Evolutionary conservation across 106 monocot species (phyloP), one percentile per base, ranked within the genome.

Genomic region (Dioscorea zingiberensis): DNA sequence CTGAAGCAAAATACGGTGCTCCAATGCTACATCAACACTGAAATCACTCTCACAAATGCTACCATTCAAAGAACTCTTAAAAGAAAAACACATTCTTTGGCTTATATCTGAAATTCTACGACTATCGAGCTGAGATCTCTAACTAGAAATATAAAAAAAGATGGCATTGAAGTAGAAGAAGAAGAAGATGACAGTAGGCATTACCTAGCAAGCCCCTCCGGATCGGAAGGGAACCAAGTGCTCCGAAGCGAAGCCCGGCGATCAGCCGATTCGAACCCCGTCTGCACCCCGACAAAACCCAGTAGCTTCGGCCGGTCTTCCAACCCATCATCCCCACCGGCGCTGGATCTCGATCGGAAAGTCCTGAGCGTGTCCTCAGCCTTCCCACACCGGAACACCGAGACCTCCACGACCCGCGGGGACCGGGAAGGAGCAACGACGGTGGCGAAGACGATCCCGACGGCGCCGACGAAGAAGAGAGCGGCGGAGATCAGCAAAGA

Each of bases 211-310:
- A 97, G 81, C 17, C 79, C 88, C 61, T 86, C 74, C 25, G 74
- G 88, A 77, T 88, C 83, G 2, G 97, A 70, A 14, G 97, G 97
- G 46, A 97, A 77, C 97, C 97, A 97, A 54, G 97, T 92, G 62
- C 79, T 77, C 70, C 97, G 60, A 19, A 97, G 75, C 21, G 91
- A 61, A 38, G 70, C 65, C 27, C 97, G 77, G 68, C 97, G 69
- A 21, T 78, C 79, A 2, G 55, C 38, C 2, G 91, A 92, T 15
- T 44, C 83, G 32, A 97, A 97, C 29, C 92, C 97, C 24, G 97
- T 92, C 71, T 92, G 92, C 49, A 97, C 77, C 74, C 97, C 97
- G 12, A 97, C 97, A 57, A 97, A 97, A 3, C 74, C 97, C 85
- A 86, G 81, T 58, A 89, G 72, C 72, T 89, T 97, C 13, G 75